Conservation (phyloP, 2,329 filamentous ascomycete species). For the Colletotrichum sp. region DNA sequence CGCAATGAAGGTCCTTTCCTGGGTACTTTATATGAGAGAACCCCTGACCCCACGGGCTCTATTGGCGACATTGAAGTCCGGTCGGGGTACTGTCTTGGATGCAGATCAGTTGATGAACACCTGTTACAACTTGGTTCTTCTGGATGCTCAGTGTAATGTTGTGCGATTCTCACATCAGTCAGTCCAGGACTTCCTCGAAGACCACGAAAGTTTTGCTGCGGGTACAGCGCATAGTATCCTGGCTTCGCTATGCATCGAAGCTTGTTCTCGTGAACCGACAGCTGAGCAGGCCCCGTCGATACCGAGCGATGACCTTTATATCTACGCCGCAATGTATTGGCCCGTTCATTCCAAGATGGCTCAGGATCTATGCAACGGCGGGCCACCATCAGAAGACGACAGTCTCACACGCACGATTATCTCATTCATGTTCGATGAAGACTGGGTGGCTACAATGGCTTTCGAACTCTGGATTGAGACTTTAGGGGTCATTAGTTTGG, state of each 20-base stretch:
- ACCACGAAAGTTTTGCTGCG: background rate
- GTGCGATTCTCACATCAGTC: background rate
- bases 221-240: background rate
- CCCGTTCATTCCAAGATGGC: background rate
- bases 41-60: background rate
- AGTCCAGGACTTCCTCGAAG: background rate
- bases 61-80: background rate
- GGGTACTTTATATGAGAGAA: background rate
- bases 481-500: fast-evolving
- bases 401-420: background rate
- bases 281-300: fast-evolving
- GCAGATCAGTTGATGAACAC: background rate
- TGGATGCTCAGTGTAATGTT: background rate
- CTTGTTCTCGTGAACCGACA: background rate
- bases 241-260: background rate
- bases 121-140: background rate
- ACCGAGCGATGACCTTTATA: background rate
- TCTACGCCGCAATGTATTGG: background rate
- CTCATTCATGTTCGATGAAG: background rate
- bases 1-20: background rate
- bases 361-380: fast-evolving
- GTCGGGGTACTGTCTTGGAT: background rate
- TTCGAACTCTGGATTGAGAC: background rate
- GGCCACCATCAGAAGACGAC: fast-evolving
- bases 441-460: background rate